Evolutionary conservation across 805 yeast genomes (phyloP).

Genomic region (Candida stauntonica): DNA sequence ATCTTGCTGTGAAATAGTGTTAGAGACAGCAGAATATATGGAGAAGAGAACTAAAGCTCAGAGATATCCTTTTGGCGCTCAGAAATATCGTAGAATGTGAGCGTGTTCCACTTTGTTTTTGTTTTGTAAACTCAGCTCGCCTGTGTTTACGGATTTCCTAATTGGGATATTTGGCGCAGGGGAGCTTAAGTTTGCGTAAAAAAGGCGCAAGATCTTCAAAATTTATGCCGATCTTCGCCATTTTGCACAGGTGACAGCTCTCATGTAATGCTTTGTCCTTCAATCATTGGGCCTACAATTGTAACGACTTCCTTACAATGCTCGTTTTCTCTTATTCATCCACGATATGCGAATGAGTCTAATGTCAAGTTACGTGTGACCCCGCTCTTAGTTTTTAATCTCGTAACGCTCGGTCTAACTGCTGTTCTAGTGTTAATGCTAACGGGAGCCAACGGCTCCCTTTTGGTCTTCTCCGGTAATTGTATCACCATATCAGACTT

Average conservation of each 20-base stretch:
- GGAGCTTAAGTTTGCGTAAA: not conserved
- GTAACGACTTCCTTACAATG: too few species aligned
- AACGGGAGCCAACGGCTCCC: not conserved
- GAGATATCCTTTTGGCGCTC: too few species aligned
- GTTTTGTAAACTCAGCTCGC: slow-evolving; percentile 6
- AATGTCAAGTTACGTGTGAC: slow-evolving; percentile 12
- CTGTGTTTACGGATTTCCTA: slow-evolving; percentile 16
- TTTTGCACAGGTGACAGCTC: too few species aligned
- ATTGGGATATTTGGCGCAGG: slow-evolving; percentile 6
- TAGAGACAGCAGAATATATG: too few species aligned
- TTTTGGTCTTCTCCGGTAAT: not conserved
- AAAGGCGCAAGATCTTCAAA: not conserved
- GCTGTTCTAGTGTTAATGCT: too few species aligned
- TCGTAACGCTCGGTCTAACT: slow-evolving; percentile 1
- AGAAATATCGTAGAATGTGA: too few species aligned
- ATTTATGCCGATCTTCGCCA: not conserved
- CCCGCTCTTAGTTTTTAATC: slow-evolving; percentile 9
- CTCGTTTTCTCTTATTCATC: not conserved
- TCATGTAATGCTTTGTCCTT: too few species aligned
- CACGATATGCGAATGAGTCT: slow-evolving; percentile 21
- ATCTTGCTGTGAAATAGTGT: slow-evolving; percentile 7
- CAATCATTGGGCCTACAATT: too few species aligned
- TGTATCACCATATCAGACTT: too few species aligned
- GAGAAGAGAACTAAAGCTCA: too few species aligned
- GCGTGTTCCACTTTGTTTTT: slow-evolving; percentile 6